Base-by-base conservation (phyloP, 257 asterid species). In the Nyctanthes arbortristis region DNA sequence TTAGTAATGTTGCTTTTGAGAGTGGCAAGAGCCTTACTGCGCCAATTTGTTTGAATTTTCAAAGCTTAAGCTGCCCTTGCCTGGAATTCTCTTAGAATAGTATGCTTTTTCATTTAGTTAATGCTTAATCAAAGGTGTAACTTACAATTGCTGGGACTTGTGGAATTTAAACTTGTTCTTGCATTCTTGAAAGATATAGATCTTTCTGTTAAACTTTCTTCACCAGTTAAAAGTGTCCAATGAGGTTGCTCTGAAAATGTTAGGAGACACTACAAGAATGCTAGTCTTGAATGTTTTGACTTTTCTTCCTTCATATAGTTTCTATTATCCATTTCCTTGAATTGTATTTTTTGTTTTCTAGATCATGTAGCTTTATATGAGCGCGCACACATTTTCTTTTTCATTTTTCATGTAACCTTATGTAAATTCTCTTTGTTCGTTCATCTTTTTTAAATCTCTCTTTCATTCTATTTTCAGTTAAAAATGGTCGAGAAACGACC, bases 401-500 rank as follows among this genome's bases (percentile, higher is more conserved):
- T 20, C 7, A 3, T 3, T 7, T 30, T 22, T 72, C 28, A 29
- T 45, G 32, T 11, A 1, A 33, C 33, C 14, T 56, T 13, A 14
- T 27, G 18, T 30, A 13, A 18, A n/a, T 56, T 39, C 37, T 45
- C 35, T 6, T 22, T 60, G 16, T 5, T 64, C 20, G 39, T 3
- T 20, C 35, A 11, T n/a, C 54, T 16, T 18, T 45, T 7, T 29
- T 29, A 5, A 61, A 52, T 62, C 61, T 2, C 20, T 43, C 20
- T 56, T 28, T 63, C 27, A 3, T 22, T 61, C 22, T 55, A 27
- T 35, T 25, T 22, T 65, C 87, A 84, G 89, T 63, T 67, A 69
- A 72, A 72, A 28, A 84, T 84, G 89, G 83, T 81, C 39, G 84
- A 77, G 60, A 84, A 84, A 56, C 79, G 89, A 20, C 76, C 78